Conservation (phyloP, 176 grass and related monocot species). For the Musa beccarii region DNA sequence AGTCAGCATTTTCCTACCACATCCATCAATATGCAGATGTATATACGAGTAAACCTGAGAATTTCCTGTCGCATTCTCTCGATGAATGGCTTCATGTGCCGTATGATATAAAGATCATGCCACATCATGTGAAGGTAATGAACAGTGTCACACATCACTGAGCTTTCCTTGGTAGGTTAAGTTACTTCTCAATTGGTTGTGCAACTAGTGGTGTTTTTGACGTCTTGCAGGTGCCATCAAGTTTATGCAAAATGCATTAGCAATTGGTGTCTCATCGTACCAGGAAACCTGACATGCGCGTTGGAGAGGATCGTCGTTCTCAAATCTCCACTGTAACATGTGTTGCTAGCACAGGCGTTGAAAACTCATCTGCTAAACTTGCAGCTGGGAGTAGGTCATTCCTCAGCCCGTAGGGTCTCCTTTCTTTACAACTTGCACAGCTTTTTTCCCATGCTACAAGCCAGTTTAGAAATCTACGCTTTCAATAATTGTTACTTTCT, state of each 20-base stretch:
- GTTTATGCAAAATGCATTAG: conserved; percentile 36
- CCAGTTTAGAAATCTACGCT: too few relatives aligned
- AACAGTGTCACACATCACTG: neutral
- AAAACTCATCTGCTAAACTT: too few relatives aligned
- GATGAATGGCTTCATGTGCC: conserved; percentile 94
- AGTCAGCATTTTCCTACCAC: conserved; percentile 90
- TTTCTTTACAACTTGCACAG: too few relatives aligned
- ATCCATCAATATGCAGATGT: conserved; percentile 98
- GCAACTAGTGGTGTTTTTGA: conserved; percentile 6
- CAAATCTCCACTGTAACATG: too few relatives aligned
- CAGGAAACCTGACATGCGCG: too few relatives aligned
- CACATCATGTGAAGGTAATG: conserved; percentile 86
- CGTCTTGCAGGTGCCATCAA: conserved; percentile 55
- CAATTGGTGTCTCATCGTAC: too few relatives aligned
- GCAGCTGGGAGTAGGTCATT: too few relatives aligned
- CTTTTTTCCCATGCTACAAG: too few relatives aligned
- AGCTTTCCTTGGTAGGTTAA: neutral
- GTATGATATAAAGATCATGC: conserved; percentile 99
- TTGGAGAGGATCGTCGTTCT: too few relatives aligned
- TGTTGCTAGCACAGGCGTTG: too few relatives aligned
- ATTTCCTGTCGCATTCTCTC: conserved; percentile 54
- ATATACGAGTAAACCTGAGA: conserved; percentile 86
- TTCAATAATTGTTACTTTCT: too few relatives aligned
- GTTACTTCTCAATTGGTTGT: conserved; percentile 10
- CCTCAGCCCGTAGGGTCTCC: too few relatives aligned